Base-by-base conservation (phyloP, 2,329 filamentous ascomycete genomes). In the Lecanicillium sp. region DNA sequence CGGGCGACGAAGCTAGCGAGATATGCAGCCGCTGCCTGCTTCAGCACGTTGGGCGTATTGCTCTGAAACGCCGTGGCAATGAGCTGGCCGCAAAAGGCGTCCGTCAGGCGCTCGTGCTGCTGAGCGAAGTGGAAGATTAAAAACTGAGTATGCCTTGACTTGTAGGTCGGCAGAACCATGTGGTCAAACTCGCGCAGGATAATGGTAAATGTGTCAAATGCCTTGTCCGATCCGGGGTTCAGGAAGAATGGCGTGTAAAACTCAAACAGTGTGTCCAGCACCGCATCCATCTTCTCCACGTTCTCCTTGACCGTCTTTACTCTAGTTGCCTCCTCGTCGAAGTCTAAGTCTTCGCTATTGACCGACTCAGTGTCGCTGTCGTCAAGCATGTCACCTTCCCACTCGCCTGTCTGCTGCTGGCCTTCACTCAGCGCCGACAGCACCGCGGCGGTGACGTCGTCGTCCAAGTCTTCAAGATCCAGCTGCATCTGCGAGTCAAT, bases 111-210 rank as follows among this genome's bases (percentile, higher is more conserved):
- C 20, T 84, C 80, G 8, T 87, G 85, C 42, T 76, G 77, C 60
- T 98, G 90, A 13, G 86, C 85, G 57, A 94, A 96, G 62, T 96
- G 90, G 62, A 98, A 98, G 36, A 97, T 74, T 34, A 98, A 76
- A 52, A 97, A 98, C 54, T 98, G 92, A 0, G 88, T 88, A 58
- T 97, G 90, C 25, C 92, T 81, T 17, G 88, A 94, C 49, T 87
- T 86, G 57, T 92, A 88, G 12, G 88, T 94, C 4, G 89, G 88
- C 20, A 98, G 73, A 43, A 98, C 87, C 53, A 88, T 87, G 55
- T 78, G 84, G 44, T 82, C 77, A 54, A 98, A 98, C 56, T 94
- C 88, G 35, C 81, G 77, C 19, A 97, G 71, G 29, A 98, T 72
- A 40, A 86, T 79, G 38, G 86, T 81, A 49, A 94, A 86, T 36